A percentile compares a stretch with the other conserved stretches of the same genome.
phyloP scores from a whole-genome alignment of 75 land plant species.

The Pinus tabuliformis region DNA sequence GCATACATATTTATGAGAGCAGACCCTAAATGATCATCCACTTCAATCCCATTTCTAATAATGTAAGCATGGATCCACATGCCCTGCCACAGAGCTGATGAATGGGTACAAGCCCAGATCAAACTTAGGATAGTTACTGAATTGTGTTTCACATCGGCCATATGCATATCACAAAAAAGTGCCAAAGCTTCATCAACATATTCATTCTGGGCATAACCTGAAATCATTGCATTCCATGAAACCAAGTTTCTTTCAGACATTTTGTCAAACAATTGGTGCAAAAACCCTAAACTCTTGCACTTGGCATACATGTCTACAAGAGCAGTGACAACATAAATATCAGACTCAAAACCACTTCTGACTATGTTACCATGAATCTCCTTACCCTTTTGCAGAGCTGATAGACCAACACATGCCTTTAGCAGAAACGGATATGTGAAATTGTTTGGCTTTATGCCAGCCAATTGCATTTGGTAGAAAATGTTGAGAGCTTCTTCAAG shows the following conservation, averaged over 20 bases:
- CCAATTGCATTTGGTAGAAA: conserved; percentile 15
- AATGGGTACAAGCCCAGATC: neutral
- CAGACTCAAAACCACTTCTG: conserved; percentile 5
- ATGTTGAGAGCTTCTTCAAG: conserved; percentile 14
- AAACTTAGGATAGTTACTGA: conserved; percentile 1
- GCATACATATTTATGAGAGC: conserved; percentile 14
- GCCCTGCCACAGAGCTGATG: conserved; percentile 1
- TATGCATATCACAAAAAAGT: conserved; percentile 3
- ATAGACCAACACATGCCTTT: conserved; percentile 13
- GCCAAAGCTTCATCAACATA: neutral
- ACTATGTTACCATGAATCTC: conserved; percentile 9
- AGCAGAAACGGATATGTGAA: conserved; percentile 10
- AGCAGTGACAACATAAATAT: neutral
- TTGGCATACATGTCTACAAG: conserved; percentile 16
- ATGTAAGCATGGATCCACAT: conserved; percentile 10
- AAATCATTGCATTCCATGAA: conserved; percentile 18
- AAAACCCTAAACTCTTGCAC: neutral
- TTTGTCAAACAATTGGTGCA: conserved; percentile 7
- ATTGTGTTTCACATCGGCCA: neutral
- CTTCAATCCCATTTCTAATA: neutral
- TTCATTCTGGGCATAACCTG: conserved; percentile 3
- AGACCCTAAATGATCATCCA: conserved; percentile 3
- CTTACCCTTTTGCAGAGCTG: conserved; percentile 7
- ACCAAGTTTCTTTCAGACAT: conserved; percentile 9
- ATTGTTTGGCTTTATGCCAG: conserved; percentile 7